Evolutionary conservation across 495 filamentous ascomycete species (phyloP).

Genomic region (Tuber microsphaerosporum): DNA sequence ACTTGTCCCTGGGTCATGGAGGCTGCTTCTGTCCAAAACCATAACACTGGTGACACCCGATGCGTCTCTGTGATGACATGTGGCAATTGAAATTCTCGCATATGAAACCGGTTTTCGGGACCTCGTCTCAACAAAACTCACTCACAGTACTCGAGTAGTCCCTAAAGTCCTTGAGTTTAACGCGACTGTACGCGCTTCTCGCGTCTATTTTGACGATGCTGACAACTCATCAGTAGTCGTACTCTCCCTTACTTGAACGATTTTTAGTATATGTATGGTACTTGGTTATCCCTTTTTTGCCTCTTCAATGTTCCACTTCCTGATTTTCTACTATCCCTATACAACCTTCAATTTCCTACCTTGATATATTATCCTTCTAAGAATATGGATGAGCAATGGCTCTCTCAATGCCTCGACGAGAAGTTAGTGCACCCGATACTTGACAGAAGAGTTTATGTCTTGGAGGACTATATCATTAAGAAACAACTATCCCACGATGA

Average conservation of each 20-base stretch:
- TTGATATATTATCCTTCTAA: neutral
- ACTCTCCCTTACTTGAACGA: neutral
- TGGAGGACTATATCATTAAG: slow-evolving; percentile 8
- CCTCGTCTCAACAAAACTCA: neutral
- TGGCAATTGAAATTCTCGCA: slow-evolving; percentile 5
- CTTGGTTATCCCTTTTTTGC: neutral
- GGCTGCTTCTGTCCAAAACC: neutral
- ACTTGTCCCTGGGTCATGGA: neutral
- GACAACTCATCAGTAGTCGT: neutral
- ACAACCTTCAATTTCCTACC: neutral
- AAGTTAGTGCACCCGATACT: neutral
- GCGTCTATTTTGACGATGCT: neutral
- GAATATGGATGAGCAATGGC: slow-evolving; percentile 10
- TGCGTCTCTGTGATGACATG: neutral
- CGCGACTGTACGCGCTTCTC: neutral
- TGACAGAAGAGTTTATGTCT: slow-evolving; percentile 8
- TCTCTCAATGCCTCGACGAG: slow-evolving; percentile 8
- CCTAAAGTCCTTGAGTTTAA: neutral
- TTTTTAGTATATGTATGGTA: slow-evolving; percentile 2
- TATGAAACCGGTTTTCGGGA: neutral
- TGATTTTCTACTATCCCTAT: neutral
- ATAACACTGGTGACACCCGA: neutral
- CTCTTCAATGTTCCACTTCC: neutral
- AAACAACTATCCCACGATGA: slow-evolving; percentile 6
- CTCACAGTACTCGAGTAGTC: neutral